A percentile compares a stretch with the other conserved stretches of the same genome.
Evolutionary conservation across 495 filamentous ascomycete genomes (phyloP).

Genomic region (Entonaema liquescens): DNA sequence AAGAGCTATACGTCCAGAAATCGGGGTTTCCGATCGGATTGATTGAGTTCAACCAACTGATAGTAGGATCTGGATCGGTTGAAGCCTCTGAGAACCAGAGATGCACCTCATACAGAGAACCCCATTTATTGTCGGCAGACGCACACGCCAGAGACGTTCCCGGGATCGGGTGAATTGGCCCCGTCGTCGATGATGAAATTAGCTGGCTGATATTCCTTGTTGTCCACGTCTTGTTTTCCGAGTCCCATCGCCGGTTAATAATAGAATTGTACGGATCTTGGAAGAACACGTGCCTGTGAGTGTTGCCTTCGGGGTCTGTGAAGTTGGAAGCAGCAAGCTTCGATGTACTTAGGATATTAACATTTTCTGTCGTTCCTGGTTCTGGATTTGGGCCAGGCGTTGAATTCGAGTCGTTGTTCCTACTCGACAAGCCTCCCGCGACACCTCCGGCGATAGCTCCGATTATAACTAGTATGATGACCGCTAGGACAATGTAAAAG

Average conservation of each 20-base stretch:
- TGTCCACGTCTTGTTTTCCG: slow-evolving; percentile 34
- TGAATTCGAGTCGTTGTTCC: slow-evolving; percentile 3
- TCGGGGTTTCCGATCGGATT: slow-evolving; percentile 15
- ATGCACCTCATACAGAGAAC: slow-evolving; percentile 19
- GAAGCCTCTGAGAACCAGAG: slow-evolving; percentile 27
- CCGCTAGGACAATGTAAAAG: slow-evolving; percentile 26
- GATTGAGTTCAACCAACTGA: slow-evolving; percentile 28
- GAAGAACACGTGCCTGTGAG: slow-evolving; percentile 34
- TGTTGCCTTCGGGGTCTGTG: slow-evolving; percentile 26
- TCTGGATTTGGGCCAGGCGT: background rate
- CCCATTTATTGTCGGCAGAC: slow-evolving; percentile 3
- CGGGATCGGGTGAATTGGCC: slow-evolving; percentile 21
- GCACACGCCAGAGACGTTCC: slow-evolving; percentile 30
- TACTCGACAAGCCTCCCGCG: slow-evolving; percentile 17
- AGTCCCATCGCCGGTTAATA: slow-evolving; percentile 36
- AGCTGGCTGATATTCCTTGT: slow-evolving; percentile 34
- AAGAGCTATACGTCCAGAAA: slow-evolving; percentile 21
- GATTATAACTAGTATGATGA: slow-evolving; percentile 14
- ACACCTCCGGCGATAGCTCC: slow-evolving; percentile 34
- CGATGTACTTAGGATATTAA: slow-evolving; percentile 19
- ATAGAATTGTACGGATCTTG: slow-evolving; percentile 29
- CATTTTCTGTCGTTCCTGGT: background rate
- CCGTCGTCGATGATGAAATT: slow-evolving; percentile 23
- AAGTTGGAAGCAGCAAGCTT: slow-evolving; percentile 37
- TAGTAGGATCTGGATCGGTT: background rate